Evolutionary conservation across 177 flowering plant species (phyloP).

Genomic region (Vitis hybrid): DNA sequence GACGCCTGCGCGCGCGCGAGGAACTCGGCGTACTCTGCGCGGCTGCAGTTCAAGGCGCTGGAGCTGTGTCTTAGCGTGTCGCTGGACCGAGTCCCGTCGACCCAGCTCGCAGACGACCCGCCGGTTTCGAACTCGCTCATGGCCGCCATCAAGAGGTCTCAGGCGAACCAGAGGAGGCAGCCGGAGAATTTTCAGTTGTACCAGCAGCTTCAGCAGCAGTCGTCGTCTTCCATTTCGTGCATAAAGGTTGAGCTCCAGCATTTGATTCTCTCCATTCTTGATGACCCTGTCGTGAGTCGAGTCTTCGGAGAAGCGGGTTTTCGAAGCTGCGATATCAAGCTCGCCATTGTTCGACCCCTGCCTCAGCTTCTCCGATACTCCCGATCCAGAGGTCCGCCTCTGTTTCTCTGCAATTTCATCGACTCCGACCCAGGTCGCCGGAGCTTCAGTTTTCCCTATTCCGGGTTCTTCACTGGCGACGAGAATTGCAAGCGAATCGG

Average conservation of each 20-base stretch:
- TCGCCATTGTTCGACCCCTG: conserved; percentile 55
- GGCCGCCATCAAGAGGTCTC: conserved; percentile 76
- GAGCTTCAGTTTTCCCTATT: conserved; percentile 42
- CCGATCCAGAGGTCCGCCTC: conserved; percentile 45
- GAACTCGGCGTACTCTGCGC: conserved; percentile 46
- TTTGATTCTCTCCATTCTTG: conserved; percentile 78
- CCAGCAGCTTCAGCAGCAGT: conserved; percentile 36
- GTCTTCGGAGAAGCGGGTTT: conserved; percentile 92
- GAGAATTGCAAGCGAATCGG: conserved; percentile 57
- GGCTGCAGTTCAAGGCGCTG: conserved; percentile 61
- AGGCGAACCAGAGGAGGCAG: conserved; percentile 66
- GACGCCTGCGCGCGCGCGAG: conserved; percentile 67
- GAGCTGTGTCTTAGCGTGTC: conserved; percentile 60
- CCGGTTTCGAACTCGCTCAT: conserved; percentile 76
- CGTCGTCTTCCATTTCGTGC: conserved; percentile 32
- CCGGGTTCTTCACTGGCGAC: conserved; percentile 27
- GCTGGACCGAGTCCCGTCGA: conserved; percentile 49
- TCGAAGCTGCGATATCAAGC: conserved; percentile 77
- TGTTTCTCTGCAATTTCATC: conserved; percentile 64
- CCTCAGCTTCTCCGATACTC: conserved; percentile 37
- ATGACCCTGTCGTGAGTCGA: conserved; percentile 91
- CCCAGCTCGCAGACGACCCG: conserved; percentile 44
- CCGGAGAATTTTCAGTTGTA: conserved; percentile 57
- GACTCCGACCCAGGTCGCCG: conserved; percentile 29
- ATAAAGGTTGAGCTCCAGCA: conserved; percentile 78